A percentile compares a stretch with the other conserved stretches of the same genome.
These are phyloP conservation scores for Calocera viscosa DNA, from an alignment of 768 basidiomycete genomes.

Conservation along the genomic window DNA sequence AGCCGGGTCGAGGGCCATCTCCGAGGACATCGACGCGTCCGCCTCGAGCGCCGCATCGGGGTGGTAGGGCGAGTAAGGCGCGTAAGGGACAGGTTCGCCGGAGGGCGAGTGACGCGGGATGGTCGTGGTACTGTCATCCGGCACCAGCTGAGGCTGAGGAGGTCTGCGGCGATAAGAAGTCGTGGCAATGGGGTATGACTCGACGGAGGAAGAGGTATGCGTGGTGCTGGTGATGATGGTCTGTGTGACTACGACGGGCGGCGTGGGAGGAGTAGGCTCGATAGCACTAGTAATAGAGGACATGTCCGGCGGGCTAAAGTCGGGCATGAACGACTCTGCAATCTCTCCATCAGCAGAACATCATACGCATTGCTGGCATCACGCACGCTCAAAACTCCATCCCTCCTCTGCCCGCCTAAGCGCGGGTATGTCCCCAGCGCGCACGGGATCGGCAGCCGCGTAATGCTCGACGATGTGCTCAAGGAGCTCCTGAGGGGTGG, in stretches of 20 bases:
- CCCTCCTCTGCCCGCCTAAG: background rate
- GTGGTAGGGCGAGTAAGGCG: background rate
- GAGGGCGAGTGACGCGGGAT: background rate
- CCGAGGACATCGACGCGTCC: background rate
- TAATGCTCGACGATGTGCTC: background rate
- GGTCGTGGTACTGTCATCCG: background rate
- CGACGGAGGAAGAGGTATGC: background rate
- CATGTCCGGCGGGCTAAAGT: background rate
- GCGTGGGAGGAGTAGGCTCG: background rate
- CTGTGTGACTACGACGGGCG: background rate
- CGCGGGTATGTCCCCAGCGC: background rate
- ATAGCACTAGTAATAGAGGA: background rate
- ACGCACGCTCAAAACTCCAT: slow-evolving; percentile 7
- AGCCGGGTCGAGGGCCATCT: background rate
- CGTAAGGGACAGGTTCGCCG: background rate
- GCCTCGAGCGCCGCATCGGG: background rate
- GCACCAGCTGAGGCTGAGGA: background rate
- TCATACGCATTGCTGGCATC: background rate
- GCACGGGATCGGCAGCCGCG: background rate
- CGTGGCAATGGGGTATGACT: background rate
- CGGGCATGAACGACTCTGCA: background rate
- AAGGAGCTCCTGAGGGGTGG: background rate
- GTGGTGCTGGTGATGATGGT: background rate
- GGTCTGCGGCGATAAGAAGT: background rate
- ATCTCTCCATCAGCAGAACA: background rate